phyloP scores from a whole-genome alignment of 2,329 filamentous ascomycete species.

The Trichophyton simii region DNA sequence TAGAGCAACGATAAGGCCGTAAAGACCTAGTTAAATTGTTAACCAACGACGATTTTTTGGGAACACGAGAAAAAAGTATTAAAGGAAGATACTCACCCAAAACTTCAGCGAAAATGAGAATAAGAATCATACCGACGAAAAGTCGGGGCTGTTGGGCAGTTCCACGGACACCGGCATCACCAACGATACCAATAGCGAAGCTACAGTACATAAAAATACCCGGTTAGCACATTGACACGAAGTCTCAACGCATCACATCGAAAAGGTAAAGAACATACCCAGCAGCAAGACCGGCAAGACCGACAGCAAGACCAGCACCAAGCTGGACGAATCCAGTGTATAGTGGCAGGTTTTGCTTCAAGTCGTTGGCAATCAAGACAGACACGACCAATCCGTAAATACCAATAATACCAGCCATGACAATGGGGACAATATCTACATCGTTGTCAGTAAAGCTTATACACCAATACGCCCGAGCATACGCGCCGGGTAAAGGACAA shows the following conservation, averaged over 20 bases:
- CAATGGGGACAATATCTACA: conserved; percentile 94
- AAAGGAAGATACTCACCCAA: conserved; percentile 53
- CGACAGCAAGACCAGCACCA: conserved; percentile 69
- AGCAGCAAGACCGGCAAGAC: conserved; percentile 69
- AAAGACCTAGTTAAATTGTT: conserved; percentile 56
- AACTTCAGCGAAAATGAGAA: conserved; percentile 99
- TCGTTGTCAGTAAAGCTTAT: conserved; percentile 8
- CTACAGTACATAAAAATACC: conserved; percentile 22
- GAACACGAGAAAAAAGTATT: background rate
- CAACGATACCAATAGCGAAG: conserved; percentile 78
- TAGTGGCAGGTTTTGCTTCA: conserved; percentile 58
- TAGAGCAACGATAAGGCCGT: conserved; percentile 95
- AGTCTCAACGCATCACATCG: too few species aligned
- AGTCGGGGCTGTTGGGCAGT: conserved; percentile 46
- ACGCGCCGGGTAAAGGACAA: background rate
- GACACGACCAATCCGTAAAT: conserved; percentile 90
- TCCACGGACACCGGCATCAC: conserved; percentile 41
- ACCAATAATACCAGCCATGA: conserved; percentile 99
- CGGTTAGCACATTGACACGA: background rate
- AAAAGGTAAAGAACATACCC: conserved; percentile 31
- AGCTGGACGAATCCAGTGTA: conserved; percentile 79
- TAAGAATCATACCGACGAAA: conserved; percentile 96
- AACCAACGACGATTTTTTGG: background rate
- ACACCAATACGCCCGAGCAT: background rate
- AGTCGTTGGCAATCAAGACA: conserved; percentile 69